Conservation (phyloP, 129 eudicot species). For the Flaveria sonorensis region DNA sequence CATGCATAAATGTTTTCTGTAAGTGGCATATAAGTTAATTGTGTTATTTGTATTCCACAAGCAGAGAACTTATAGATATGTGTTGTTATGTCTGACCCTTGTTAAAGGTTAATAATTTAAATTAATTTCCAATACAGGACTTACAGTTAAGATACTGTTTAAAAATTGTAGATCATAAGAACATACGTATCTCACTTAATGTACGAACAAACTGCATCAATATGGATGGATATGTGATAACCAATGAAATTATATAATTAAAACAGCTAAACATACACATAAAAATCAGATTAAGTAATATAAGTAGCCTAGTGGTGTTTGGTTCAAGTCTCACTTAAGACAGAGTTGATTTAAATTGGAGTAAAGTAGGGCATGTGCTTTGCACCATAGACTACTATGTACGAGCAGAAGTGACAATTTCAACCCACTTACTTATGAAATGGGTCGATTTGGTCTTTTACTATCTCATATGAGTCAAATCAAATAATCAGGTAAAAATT, state of each 20-base stretch:
- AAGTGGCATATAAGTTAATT: background rate
- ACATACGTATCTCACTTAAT: background rate
- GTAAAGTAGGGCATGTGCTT: no score
- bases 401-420: background rate
- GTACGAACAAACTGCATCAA: background rate
- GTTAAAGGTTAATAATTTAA: background rate
- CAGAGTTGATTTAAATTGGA: no score
- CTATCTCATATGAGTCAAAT: background rate
- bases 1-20: background rate
- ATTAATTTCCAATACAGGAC: background rate
- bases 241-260: background rate
- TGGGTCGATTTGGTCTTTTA: background rate
- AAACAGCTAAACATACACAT: slow-evolving; percentile 3
- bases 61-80: background rate
- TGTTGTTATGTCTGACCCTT: background rate
- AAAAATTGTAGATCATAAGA: background rate
- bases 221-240: background rate
- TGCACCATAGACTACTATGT: background rate
- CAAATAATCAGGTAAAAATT: background rate
- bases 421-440: background rate
- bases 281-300: no score
- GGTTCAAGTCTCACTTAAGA: no score
- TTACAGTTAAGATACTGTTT: background rate
- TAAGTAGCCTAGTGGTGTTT: no score
- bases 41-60: background rate